These are phyloP conservation scores for Entomortierella beljakovae DNA, from an alignment of 192 early-diverging fungal genomes.

Conservation along the genomic window DNA sequence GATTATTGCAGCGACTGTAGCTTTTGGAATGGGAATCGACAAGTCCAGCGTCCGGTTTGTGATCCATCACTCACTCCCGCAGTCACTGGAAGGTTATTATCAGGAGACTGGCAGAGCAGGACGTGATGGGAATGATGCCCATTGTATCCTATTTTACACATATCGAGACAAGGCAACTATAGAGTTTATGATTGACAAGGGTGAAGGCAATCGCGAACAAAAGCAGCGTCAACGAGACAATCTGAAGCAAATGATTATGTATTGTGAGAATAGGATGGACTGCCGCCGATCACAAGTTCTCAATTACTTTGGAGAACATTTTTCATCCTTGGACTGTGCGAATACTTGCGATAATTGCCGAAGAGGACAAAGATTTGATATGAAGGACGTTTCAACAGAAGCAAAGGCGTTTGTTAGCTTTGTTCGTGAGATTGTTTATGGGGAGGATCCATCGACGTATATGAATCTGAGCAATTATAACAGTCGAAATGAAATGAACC, in stretches of 20 bases:
- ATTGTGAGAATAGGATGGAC: constrained; percentile 88
- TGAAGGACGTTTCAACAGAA: constrained; percentile 47
- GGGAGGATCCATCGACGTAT: constrained; percentile 19
- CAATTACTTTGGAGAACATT: constrained; percentile 91
- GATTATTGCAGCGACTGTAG: constrained; percentile 95
- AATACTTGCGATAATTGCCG: constrained; percentile 92
- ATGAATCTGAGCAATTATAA: constrained; percentile 43
- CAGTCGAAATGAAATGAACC: constrained; percentile 1
- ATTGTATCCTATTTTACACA: constrained; percentile 88
- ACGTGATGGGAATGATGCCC: constrained; percentile 86
- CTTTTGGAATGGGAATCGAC: constrained; percentile 99
- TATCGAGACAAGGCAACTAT: constrained; percentile 81
- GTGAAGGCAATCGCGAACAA: constrained; percentile 84
- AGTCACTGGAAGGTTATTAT: constrained; percentile 95
- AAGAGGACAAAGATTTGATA: constrained; percentile 25
- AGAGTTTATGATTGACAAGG: constrained; percentile 82
- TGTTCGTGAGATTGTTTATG: constrained; percentile 40
- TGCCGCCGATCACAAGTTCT: constrained; percentile 92
- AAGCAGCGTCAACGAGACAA: constrained; percentile 81
- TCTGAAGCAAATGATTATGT: constrained; percentile 75
- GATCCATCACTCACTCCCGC: constrained; percentile 90
- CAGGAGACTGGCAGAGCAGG: constrained; percentile 97
- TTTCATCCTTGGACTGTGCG: constrained; percentile 72
- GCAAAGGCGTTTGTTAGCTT: constrained; percentile 31
- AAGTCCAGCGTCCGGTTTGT: constrained; percentile 97